A percentile compares a stretch with the other conserved stretches of the same genome.
phyloP scores from a whole-genome alignment of 345 rosid species.

The Camelina sativa region DNA sequence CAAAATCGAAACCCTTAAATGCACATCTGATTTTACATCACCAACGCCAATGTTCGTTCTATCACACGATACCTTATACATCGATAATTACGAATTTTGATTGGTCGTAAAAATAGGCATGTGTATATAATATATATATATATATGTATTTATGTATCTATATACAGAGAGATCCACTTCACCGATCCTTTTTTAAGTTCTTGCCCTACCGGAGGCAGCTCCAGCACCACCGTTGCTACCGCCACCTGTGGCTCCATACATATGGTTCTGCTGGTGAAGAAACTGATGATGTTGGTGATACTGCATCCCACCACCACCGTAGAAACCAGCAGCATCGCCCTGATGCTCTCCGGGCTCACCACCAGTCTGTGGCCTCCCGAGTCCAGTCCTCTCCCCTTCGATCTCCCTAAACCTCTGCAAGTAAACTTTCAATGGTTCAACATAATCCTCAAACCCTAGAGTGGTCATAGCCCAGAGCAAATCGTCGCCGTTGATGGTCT shows the following conservation, averaged over 20 bases:
- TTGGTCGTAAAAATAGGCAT: conserved; percentile 32
- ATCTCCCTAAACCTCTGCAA: conserved; percentile 77
- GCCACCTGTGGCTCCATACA: conserved; percentile 41
- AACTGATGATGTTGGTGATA: conserved; percentile 47
- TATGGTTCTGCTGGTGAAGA: conserved; percentile 45
- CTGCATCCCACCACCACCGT: conserved; percentile 44
- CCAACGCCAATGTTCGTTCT: conserved; percentile 15
- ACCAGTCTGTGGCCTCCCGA: conserved; percentile 39
- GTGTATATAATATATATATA: conserved; percentile 7
- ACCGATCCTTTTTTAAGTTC: conserved; percentile 32
- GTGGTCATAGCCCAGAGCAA: conserved; percentile 66
- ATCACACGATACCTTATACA: conserved; percentile 23
- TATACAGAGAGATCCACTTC: conserved; percentile 44
- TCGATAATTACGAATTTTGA: conserved; percentile 2
- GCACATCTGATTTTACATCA: conserved; percentile 37
- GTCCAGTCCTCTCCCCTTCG: conserved; percentile 66
- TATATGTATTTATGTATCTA: conserved; percentile 33
- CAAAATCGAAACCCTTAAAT: conserved; percentile 36
- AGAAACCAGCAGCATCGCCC: conserved; percentile 36
- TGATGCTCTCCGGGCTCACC: conserved; percentile 46
- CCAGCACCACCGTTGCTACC: conserved; percentile 28
- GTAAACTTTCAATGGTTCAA: conserved; percentile 69
- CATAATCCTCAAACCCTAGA: conserved; percentile 75
- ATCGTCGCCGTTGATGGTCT: conserved; percentile 75
- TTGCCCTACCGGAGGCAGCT: conserved; percentile 44